A percentile compares a stretch with the other conserved stretches of the same genome.
Conservation (phyloP, 768 basidiomycete genomes). For the Cyclocybe cylindracea region DNA sequence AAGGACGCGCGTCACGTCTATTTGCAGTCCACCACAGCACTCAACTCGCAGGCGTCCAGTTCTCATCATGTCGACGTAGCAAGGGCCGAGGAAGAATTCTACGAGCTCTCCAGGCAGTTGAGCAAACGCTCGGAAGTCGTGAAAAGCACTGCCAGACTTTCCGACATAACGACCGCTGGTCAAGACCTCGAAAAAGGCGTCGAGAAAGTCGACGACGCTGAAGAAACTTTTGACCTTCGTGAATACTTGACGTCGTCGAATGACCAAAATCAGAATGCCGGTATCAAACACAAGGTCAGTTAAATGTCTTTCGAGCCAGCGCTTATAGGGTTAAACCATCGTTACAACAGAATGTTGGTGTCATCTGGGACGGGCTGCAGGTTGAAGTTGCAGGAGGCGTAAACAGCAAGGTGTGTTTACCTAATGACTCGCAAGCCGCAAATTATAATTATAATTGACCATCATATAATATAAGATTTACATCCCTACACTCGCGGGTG, state of each 20-base stretch:
- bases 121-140: conserved; percentile 27
- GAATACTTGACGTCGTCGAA: conserved; percentile 70
- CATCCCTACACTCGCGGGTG: conserved; percentile 61
- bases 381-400: conserved; percentile 60
- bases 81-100: conserved; percentile 53
- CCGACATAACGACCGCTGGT: conserved; percentile 28
- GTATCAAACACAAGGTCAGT: conserved; percentile 63
- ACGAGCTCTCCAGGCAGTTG: conserved; percentile 51
- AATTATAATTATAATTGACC: not conserved
- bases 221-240: conserved; percentile 57
- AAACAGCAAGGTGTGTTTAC: conserved; percentile 49
- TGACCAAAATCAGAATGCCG: conserved; percentile 63
- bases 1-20: no score
- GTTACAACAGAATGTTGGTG: conserved; percentile 58
- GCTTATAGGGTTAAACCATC: not conserved
- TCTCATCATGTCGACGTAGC: conserved; percentile 47
- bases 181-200: conserved; percentile 45
- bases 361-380: conserved; percentile 71
- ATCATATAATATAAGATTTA: conserved; percentile 41
- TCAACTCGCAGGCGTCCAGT: conserved; percentile 3
- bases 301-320: not conserved
- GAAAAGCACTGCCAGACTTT: conserved; percentile 18
- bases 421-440: not conserved
- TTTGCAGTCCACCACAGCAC: no score
- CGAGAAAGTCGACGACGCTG: conserved; percentile 26